These are phyloP conservation scores for Cladosporium halotolerans DNA, from an alignment of 2,329 filamentous ascomycete species.

Conservation along the genomic window DNA sequence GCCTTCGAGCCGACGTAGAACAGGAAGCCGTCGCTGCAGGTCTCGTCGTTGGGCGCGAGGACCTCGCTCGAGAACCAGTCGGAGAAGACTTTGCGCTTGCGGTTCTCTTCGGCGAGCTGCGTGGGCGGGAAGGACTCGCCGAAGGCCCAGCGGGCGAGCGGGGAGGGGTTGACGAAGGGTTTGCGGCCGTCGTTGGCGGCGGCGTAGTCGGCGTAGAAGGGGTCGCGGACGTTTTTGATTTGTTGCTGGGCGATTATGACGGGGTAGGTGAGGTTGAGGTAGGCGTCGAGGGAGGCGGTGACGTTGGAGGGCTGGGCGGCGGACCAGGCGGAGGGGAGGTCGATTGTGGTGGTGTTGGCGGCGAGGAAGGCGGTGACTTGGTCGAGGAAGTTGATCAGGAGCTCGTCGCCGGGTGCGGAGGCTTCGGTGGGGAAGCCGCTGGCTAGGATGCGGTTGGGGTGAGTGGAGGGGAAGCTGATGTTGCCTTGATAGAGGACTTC, in stretches of 20 bases:
- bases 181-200: constrained; percentile 38
- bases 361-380: constrained; percentile 40
- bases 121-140: constrained; percentile 36
- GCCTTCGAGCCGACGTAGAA: constrained; percentile 43
- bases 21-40: constrained; percentile 46
- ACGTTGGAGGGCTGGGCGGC: constrained; percentile 29
- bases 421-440: constrained; percentile 38
- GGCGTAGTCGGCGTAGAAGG: constrained; percentile 47
- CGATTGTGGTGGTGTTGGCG: constrained; percentile 32
- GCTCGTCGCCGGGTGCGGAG: constrained; percentile 31
- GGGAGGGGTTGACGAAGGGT: constrained; percentile 47
- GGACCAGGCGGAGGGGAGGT: constrained; percentile 33
- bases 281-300: constrained; percentile 27
- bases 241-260: constrained; percentile 45
- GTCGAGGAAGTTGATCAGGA: constrained; percentile 38
- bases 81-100: constrained; percentile 46
- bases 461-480: constrained; percentile 36
- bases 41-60: constrained; percentile 35
- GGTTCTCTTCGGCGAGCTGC: constrained; percentile 37
- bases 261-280: constrained; percentile 43
- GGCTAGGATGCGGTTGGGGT: constrained; percentile 38
- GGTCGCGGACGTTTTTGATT: constrained; percentile 39
- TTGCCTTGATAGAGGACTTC: constrained; percentile 41
- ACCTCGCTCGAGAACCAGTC: constrained; percentile 45
- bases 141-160: constrained; percentile 44